Percentiles rank a stretch among this genome's conserved stretches.
These are phyloP conservation scores for Lindgomyces ingoldianus DNA, from an alignment of 495 filamentous ascomycete genomes.

Conservation along the genomic window DNA sequence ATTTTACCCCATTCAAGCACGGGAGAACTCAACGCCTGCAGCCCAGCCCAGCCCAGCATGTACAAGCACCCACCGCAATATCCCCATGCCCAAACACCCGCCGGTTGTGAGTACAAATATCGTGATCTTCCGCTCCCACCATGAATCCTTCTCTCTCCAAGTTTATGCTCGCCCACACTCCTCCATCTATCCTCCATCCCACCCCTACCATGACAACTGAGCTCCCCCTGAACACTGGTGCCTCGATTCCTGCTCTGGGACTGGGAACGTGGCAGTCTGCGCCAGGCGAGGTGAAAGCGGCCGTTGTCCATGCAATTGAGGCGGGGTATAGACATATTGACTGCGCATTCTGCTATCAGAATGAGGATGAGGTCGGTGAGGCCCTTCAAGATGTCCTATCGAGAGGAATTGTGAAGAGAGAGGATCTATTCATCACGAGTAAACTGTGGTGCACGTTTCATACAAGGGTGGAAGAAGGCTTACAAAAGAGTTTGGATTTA, in stretches of 20 bases:
- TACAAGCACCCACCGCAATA: neutral
- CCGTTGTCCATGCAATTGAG: slow-evolving; percentile 45
- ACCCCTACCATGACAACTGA: slow-evolving; percentile 43
- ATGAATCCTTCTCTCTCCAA: slow-evolving; percentile 43
- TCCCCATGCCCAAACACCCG: neutral
- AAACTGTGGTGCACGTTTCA: slow-evolving; percentile 85
- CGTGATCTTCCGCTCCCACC: neutral
- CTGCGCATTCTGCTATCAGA: slow-evolving; percentile 46
- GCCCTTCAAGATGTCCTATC: slow-evolving; percentile 66
- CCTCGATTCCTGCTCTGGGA: slow-evolving; percentile 72
- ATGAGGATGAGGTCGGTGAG: slow-evolving; percentile 55
- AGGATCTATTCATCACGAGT: slow-evolving; percentile 79
- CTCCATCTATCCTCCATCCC: slow-evolving; percentile 39
- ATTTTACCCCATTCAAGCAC: neutral
- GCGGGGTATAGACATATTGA: slow-evolving; percentile 47
- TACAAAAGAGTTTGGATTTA: slow-evolving; percentile 70
- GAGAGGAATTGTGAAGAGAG: slow-evolving; percentile 65
- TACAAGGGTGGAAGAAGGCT: slow-evolving; percentile 62
- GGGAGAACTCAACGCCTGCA: no score
- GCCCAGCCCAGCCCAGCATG: neutral
- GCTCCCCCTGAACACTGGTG: slow-evolving; percentile 76
- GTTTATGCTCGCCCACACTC: slow-evolving; percentile 42
- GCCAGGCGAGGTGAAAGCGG: slow-evolving; percentile 57
- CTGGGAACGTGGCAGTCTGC: slow-evolving; percentile 73
- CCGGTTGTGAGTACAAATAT: slow-evolving; percentile 6